Evolutionary conservation across 805 yeast species (phyloP).

Genomic region (Wickerhamomyces silvicola): DNA sequence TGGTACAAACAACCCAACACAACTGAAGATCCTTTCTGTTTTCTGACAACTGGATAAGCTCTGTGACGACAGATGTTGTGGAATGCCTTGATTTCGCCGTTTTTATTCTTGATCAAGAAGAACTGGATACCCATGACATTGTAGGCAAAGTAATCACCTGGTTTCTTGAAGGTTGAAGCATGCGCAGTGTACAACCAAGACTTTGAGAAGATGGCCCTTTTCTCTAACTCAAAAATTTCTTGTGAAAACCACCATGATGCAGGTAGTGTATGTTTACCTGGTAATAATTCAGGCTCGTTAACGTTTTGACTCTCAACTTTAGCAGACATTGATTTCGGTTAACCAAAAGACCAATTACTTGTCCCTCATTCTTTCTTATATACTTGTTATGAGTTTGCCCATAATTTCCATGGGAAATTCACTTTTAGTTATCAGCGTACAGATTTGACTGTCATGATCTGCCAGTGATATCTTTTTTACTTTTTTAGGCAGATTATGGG

Average conservation of each 20-base stretch:
- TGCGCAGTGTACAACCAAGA: slow-evolving; percentile 53
- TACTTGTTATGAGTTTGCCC: too few species aligned
- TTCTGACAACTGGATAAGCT: slow-evolving; percentile 56
- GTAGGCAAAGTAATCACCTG: slow-evolving; percentile 52
- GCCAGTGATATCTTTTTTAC: too few species aligned
- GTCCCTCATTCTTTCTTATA: too few species aligned
- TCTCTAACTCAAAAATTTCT: slow-evolving; percentile 51
- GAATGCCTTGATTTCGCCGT: slow-evolving; percentile 50
- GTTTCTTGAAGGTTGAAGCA: slow-evolving; percentile 43
- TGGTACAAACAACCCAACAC: slow-evolving; percentile 57
- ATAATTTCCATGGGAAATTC: too few species aligned
- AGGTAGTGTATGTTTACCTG: slow-evolving; percentile 49
- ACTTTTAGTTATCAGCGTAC: too few species aligned
- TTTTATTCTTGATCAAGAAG: slow-evolving; percentile 47
- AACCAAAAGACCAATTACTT: too few species aligned
- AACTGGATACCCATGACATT: slow-evolving; percentile 47
- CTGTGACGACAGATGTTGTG: slow-evolving; percentile 63
- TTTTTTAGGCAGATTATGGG: too few species aligned
- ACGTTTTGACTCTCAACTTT: too few species aligned
- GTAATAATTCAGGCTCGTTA: slow-evolving; percentile 25
- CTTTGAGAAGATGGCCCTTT: slow-evolving; percentile 48
- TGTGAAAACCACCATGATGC: slow-evolving; percentile 64
- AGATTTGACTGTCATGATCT: too few species aligned
- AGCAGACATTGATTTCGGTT: too few species aligned
- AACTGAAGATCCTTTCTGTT: slow-evolving; percentile 51